phyloP scores from a whole-genome alignment of 495 filamentous ascomycete species.

The Hyaloscypha hepaticicola region DNA sequence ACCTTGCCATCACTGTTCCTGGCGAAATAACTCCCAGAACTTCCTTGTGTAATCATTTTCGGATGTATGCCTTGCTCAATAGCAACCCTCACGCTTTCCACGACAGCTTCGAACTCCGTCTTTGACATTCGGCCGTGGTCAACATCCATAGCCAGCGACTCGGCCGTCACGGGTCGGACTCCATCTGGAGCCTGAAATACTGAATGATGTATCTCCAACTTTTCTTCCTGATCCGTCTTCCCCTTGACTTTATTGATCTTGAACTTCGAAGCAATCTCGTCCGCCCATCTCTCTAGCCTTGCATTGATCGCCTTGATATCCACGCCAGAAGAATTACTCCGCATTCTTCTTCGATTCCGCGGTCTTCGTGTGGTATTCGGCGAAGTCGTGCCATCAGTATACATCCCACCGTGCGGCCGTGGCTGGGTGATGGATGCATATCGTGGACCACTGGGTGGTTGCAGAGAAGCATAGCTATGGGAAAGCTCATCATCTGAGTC shows the following conservation, averaged over 20 bases:
- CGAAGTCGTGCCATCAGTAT: slow-evolving; percentile 41
- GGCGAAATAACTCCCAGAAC: slow-evolving; percentile 97
- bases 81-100: slow-evolving; percentile 85
- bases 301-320: slow-evolving; percentile 99
- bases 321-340: slow-evolving; percentile 84
- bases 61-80: slow-evolving; percentile 93
- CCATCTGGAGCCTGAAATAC: slow-evolving; percentile 93
- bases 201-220: slow-evolving; percentile 92
- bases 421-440: slow-evolving; percentile 68
- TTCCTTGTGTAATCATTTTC: slow-evolving; percentile 93
- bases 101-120: slow-evolving; percentile 78
- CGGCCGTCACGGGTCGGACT: slow-evolving; percentile 71
- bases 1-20: slow-evolving; percentile 87
- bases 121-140: slow-evolving; percentile 62
- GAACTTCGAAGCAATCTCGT: slow-evolving; percentile 97
- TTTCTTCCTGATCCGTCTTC: slow-evolving; percentile 73
- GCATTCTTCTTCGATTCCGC: slow-evolving; percentile 47
- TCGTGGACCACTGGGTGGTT: slow-evolving; percentile 62
- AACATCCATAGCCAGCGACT: slow-evolving; percentile 57
- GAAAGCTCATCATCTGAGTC: slow-evolving; percentile 61
- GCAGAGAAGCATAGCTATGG: slow-evolving; percentile 51
- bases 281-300: slow-evolving; percentile 92
- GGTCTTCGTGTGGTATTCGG: slow-evolving; percentile 37
- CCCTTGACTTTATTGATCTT: slow-evolving; percentile 80
- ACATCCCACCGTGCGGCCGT: slow-evolving; percentile 59